A percentile compares a stretch with the other conserved stretches of the same genome.
These are phyloP conservation scores for Serendipita sp. DNA, from an alignment of 768 basidiomycete genomes.

Conservation along the genomic window DNA sequence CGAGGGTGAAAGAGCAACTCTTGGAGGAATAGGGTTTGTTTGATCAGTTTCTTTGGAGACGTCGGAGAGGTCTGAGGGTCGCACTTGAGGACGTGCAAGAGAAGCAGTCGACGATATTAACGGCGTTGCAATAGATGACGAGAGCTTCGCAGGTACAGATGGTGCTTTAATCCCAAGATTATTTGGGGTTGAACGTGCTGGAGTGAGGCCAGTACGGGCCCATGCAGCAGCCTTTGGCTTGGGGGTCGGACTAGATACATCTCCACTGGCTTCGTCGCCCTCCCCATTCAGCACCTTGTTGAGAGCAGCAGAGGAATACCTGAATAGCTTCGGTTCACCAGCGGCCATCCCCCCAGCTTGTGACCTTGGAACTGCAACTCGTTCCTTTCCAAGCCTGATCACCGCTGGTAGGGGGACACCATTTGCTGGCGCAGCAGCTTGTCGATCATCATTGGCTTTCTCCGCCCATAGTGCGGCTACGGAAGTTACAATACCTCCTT, in stretches of 20 bases:
- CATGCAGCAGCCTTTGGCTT: not conserved
- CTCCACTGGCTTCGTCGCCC: conserved; percentile 16
- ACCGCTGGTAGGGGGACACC: not conserved
- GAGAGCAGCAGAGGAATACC: not conserved
- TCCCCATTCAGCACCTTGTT: not conserved
- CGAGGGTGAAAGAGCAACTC: conserved; percentile 6
- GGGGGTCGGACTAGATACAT: conserved; percentile 12
- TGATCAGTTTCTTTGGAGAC: not conserved
- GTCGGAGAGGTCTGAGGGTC: conserved; percentile 9
- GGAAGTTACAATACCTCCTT: conserved; percentile 55
- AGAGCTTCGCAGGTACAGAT: conserved; percentile 50
- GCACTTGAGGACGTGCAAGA: conserved; percentile 33
- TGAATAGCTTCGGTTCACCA: conserved; percentile 8
- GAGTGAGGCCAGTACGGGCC: not conserved
- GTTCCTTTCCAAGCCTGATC: not conserved
- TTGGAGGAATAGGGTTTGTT: conserved; percentile 24
- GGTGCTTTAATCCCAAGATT: conserved; percentile 33
- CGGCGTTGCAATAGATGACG: conserved; percentile 56
- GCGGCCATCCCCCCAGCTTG: not conserved
- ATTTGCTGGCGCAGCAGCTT: not conserved
- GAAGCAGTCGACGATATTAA: conserved; percentile 63
- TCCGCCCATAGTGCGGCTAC: conserved; percentile 62
- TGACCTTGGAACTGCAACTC: not conserved
- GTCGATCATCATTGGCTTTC: conserved; percentile 10
- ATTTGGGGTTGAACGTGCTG: conserved; percentile 14